Evolutionary conservation across 139 green algal species (phyloP), one percentile per base, ranked within the genome.

Genomic region (Axilococcus clingmanii): DNA sequence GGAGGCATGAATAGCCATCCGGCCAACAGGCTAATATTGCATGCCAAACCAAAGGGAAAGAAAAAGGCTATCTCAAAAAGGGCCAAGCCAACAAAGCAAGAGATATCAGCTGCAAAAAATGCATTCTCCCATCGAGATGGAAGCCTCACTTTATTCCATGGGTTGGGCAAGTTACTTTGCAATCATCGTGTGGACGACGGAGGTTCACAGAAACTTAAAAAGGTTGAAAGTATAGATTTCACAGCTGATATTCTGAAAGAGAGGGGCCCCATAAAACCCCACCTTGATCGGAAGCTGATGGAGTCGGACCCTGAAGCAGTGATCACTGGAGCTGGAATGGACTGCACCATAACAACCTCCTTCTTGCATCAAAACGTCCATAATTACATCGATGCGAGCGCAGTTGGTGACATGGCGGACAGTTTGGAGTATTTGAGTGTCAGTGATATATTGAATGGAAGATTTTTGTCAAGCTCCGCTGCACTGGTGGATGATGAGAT

Each of bases 161-260:
- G 75, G 11, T 60, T 93, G 0, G 83, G 83, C 16, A 90, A 89
- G 61, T 48, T 93, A 25, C 63, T 93, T 55, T 85, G 91, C 63
- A 86, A 89, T 68, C 89, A 90, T 53, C 55, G 79, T 6, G 22
- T 17, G 43, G 25, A 20, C 8, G 55, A 20, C 14, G 1, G 29
- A 63, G 5, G 3, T 29, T 17, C 14, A 24, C 42, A 16, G n/a
- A n/a, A n/a, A n/a, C n/a, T n/a, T n/a, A n/a, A n/a, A n/a, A n/a
- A n/a, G n/a, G n/a, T n/a, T n/a, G n/a, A n/a, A n/a, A n/a, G n/a
- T n/a, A n/a, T n/a, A n/a, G n/a, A n/a, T n/a, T n/a, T 41, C n/a
- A 23, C 42, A 20, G 24, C 23, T 38, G 25, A 55, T 27, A 25
- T 47, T 36, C 31, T 38, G 6, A 6, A 50, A 31, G 60, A 55